Base-by-base conservation (phyloP, 2,329 filamentous ascomycete genomes). In the Phaeosphaeria sp. region DNA sequence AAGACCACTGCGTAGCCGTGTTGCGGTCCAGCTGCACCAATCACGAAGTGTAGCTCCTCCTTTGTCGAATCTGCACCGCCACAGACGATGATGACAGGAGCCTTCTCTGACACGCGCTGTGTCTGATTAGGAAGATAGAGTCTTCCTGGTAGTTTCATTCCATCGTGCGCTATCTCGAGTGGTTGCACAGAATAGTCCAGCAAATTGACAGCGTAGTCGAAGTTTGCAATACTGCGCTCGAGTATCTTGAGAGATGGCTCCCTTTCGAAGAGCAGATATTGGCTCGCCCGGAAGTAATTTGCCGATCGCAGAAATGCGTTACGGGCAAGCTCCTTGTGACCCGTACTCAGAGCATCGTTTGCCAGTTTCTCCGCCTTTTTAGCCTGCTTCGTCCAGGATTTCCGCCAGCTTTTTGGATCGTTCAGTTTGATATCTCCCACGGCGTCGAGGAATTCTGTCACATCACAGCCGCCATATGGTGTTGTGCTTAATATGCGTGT, bases 1-100 rank as follows among this genome's bases (percentile, higher is more conserved):
- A 73, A 80, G 5, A 83, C 52, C 1, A 78, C 74, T 0, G 80
- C 81, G 52, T 83, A 83, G 0, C 81, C 81, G 0, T 18, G 54
- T 13, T 17, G 36, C 7, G 24, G 49, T 4, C 49, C 71, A 52
- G 2, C 81, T 51, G 18, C 80, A 42, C 0, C 79, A 78, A 1
- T 55, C 81, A 83, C 62, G 80, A 82, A 57, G 72, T 69, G 58
- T 39, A 65, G 3, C 39, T 65, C 60, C 27, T 65, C 62, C 44
- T 65, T 45, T 1, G 47, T 50, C 1, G 52, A 54, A 39, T 64
- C 61, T 5, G 20, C 59, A 15, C 61, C 61, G 21, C 43, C 48
- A 5, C 27, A 21, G 24, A 49, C 45, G 2, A 61, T 13, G 4
- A 61, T 9, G 7, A 57, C 18, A 9, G 56, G 56, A 24, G n/a